Evolutionary conservation across 176 grass and related monocot species (phyloP).

Genomic region (maize (Zea mays)): Zm-B73-REFERENCE-NAM-5.0 NC_050096.1:204350001-204350500

Average conservation of each 20-base stretch:
- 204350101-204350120: conserved; percentile 68
- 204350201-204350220: conserved; percentile 76
- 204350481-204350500: too few relatives aligned
- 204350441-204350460: too few relatives aligned
- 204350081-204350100: conserved; percentile 70
- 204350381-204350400: too few relatives aligned
- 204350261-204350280: conserved; percentile 61
- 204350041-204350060: conserved; percentile 38
- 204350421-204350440: too few relatives aligned
- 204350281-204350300: conserved; percentile 14
- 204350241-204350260: conserved; percentile 46
- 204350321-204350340: not conserved
- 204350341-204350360: not conserved
- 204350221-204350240: conserved; percentile 63
- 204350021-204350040: conserved; percentile 9
- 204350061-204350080: conserved; percentile 61
- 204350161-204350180: conserved; percentile 75
- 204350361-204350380: too few relatives aligned
- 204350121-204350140: conserved; percentile 66
- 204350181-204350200: conserved; percentile 64
- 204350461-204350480: too few relatives aligned
- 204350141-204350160: conserved; percentile 41
- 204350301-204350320: not conserved
- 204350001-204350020: not conserved
- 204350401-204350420: too few relatives aligned